Evolutionary conservation across 2,329 filamentous ascomycete species (phyloP).

Genomic region (Penicillium hesseltinei): DNA sequence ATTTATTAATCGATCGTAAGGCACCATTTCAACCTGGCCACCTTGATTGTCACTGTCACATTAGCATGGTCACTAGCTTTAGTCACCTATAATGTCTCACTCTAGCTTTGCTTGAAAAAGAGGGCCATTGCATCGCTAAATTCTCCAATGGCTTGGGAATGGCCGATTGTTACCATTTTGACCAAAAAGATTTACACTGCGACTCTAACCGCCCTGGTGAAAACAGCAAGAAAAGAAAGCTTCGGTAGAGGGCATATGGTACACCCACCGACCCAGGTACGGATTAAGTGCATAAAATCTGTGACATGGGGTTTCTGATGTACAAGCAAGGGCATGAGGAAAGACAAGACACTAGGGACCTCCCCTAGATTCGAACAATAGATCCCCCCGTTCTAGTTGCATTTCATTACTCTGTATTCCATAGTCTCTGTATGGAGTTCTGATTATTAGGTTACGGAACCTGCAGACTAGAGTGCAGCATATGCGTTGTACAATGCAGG

Average conservation of each 20-base stretch:
- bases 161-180: neutral
- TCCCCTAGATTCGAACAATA: slow-evolving; percentile 9
- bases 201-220: neutral
- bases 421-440: neutral
- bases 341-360: slow-evolving; percentile 1
- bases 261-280: neutral
- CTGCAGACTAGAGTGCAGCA: neutral
- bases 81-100: neutral
- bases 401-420: neutral
- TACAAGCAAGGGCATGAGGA: slow-evolving; percentile 6
- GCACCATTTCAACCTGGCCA: too few species aligned
- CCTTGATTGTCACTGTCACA: too few species aligned
- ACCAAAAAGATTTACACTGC: neutral
- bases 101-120: neutral
- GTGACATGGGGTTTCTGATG: slow-evolving; percentile 5
- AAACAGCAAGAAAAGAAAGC: too few species aligned
- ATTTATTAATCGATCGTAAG: too few species aligned
- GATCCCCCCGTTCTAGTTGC: neutral
- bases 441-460: neutral
- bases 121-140: too few species aligned
- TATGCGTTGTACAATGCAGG: neutral
- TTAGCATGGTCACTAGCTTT: neutral
- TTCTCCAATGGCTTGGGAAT: neutral
- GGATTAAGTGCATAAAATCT: slow-evolving; percentile 11
- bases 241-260: neutral